phyloP scores from a whole-genome alignment of 2,329 filamentous ascomycete species.

The Alternaria sp. region DNA sequence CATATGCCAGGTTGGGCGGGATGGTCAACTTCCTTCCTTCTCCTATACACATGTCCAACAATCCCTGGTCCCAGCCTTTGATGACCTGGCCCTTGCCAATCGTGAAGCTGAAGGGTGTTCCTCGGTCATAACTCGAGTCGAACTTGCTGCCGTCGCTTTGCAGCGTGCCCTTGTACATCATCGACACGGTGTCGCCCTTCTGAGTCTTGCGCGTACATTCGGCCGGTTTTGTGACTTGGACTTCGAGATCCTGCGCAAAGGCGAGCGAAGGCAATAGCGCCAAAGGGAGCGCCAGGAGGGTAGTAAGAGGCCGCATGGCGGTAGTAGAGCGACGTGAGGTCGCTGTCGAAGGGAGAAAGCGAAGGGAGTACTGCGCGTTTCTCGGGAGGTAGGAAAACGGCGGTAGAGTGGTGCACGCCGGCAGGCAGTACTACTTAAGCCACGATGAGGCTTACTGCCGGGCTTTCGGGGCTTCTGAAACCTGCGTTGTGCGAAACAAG shows the following conservation, averaged over 20 bases:
- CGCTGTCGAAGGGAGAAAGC: background rate
- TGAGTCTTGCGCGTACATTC: constrained; percentile 57
- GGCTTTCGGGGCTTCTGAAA: constrained; percentile 23
- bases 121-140: constrained; percentile 83
- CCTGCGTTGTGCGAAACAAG: constrained; percentile 16
- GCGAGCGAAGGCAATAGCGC: constrained; percentile 33
- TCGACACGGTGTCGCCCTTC: constrained; percentile 57
- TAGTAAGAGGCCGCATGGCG: constrained; percentile 42
- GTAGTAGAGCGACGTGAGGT: constrained; percentile 8
- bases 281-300: constrained; percentile 34
- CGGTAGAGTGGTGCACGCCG: constrained; percentile 7
- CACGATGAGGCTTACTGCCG: constrained; percentile 18
- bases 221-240: constrained; percentile 55
- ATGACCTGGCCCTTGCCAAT: constrained; percentile 87
- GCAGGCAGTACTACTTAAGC: constrained; percentile 9
- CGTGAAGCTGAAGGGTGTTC: constrained; percentile 78
- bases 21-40: constrained; percentile 91
- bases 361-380: constrained; percentile 7
- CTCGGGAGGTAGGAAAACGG: constrained; percentile 6
- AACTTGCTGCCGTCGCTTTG: constrained; percentile 76
- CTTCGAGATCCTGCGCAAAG: constrained; percentile 44
- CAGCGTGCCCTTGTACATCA: constrained; percentile 62
- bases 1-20: constrained; percentile 86
- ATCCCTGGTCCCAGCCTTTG: constrained; percentile 91
- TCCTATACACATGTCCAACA: constrained; percentile 93